Percentiles rank a stretch among this genome's conserved stretches.
These are phyloP conservation scores for Plenodomus biglobosus DNA, from an alignment of 2,329 filamentous ascomycete species.

Conservation along the genomic window DNA sequence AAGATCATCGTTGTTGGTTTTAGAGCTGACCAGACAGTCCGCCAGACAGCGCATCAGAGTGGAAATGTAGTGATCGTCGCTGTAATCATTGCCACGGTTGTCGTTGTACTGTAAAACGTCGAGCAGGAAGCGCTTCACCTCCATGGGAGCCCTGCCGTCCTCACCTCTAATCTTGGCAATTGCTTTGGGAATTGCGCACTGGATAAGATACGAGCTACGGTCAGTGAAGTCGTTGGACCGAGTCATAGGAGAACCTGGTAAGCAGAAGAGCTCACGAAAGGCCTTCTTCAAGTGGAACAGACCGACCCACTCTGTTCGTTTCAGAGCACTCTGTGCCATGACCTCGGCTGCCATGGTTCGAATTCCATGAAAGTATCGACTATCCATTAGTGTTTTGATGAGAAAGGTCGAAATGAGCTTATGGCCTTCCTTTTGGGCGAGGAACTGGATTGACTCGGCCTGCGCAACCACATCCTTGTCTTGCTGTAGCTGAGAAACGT, in stretches of 20 bases:
- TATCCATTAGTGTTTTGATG: constrained; percentile 84
- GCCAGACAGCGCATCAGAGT: constrained; percentile 69
- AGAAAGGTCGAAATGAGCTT: constrained; percentile 86
- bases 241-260: constrained; percentile 74
- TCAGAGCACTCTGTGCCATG: constrained; percentile 69
- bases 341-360: constrained; percentile 80
- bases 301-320: constrained; percentile 68
- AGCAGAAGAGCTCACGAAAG: constrained; percentile 87
- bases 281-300: constrained; percentile 80
- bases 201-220: constrained; percentile 79
- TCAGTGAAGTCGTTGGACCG: constrained; percentile 90
- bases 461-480: constrained; percentile 95
- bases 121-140: constrained; percentile 80
- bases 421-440: constrained; percentile 68
- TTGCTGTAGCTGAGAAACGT: constrained; percentile 93
- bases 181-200: constrained; percentile 78
- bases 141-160: constrained; percentile 73
- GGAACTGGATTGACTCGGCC: constrained; percentile 69
- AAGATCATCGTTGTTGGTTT: constrained; percentile 43
- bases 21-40: constrained; percentile 51
- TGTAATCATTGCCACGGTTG: constrained; percentile 85
- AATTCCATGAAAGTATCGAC: constrained; percentile 91
- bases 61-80: constrained; percentile 86
- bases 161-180: constrained; percentile 76
- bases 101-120: constrained; percentile 93